Evolutionary conservation across 2,329 filamentous ascomycete species (phyloP), one percentile per base, ranked within the genome.

Genomic region (Ceratocystis eucalypticola): DNA sequence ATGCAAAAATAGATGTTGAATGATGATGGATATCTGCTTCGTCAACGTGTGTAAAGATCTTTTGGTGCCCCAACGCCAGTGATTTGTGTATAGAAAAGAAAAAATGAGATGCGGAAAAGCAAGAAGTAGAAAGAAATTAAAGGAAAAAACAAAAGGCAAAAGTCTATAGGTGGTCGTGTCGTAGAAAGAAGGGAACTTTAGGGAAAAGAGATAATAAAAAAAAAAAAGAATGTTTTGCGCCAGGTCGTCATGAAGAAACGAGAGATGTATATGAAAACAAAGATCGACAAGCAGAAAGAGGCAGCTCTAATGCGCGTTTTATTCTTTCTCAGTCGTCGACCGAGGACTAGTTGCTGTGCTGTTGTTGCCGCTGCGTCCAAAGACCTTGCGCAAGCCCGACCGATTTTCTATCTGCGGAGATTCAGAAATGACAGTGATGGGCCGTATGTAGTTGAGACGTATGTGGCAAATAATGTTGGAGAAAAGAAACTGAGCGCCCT

Each of bases 381-480:
- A 85, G 30, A 86, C 82, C 67, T 80, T 83, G 71, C 83, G 84
- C 69, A 85, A 76, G 71, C 83, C 84, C 73, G 65, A 77, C 76
- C 61, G 79, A 77, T 33, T 72, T 72, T 25, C 48, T 65, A 44
- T 72, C 44, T 25, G 10, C 17, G 53, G 41, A 22, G 37, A 48
- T n/a, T 50, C 50, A 15, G 59, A 41, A 61, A 82, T 77, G 59
- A 86, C 77, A 70, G 84, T 82, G 69, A 83, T 79, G 68, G 80
- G 83, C 59, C 81, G 82, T 46, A 82, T 77, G 15, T 80, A 78
- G 48, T 82, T 80, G 37, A 84, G 88, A 70, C 86, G 86, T 76
- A 97, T 89, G 72, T 87, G 87, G 78, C 92, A 96, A 75, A 97
- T 96, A 17, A 99, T 80, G 10, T 91, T 95, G 1, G 94, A 96